These are phyloP conservation scores for Agrocybe praecox DNA, from an alignment of 768 basidiomycete species.

Conservation along the genomic window DNA sequence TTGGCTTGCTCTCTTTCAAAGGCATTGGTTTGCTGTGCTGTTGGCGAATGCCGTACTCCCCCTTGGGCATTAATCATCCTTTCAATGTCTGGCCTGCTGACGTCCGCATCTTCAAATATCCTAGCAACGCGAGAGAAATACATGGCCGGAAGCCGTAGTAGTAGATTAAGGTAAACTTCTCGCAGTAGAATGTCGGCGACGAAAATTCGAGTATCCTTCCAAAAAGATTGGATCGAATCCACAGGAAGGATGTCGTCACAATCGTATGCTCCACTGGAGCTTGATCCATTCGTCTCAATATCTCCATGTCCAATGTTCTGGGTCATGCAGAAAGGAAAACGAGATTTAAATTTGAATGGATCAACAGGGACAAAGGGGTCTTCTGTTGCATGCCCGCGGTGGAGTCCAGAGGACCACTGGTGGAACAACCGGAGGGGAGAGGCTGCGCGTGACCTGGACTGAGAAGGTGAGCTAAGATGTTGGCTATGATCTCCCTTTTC, in stretches of 20 bases:
- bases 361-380: conserved; percentile 60
- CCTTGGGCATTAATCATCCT: conserved; percentile 47
- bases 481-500: conserved; percentile 15
- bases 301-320: conserved; percentile 39
- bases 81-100: conserved; percentile 73
- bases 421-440: conserved; percentile 67
- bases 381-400: conserved; percentile 42
- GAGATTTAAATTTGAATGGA: conserved; percentile 44
- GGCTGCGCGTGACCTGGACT: conserved; percentile 51
- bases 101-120: conserved; percentile 77
- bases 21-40: neutral
- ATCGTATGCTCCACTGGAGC: conserved; percentile 27
- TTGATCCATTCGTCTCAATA: conserved; percentile 21
- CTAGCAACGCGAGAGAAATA: conserved; percentile 80
- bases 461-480: conserved; percentile 35
- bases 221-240: conserved; percentile 17
- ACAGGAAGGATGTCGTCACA: conserved; percentile 31
- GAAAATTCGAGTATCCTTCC: conserved; percentile 26
- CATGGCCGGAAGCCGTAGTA: conserved; percentile 74
- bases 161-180: conserved; percentile 44
- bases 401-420: conserved; percentile 51
- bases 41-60: conserved; percentile 15
- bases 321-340: conserved; percentile 18
- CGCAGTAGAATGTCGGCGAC: conserved; percentile 42
- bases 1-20: neutral